These are phyloP conservation scores for Mortierella sp. DNA, from an alignment of 371 early-diverging fungal species.

Conservation along the genomic window DNA sequence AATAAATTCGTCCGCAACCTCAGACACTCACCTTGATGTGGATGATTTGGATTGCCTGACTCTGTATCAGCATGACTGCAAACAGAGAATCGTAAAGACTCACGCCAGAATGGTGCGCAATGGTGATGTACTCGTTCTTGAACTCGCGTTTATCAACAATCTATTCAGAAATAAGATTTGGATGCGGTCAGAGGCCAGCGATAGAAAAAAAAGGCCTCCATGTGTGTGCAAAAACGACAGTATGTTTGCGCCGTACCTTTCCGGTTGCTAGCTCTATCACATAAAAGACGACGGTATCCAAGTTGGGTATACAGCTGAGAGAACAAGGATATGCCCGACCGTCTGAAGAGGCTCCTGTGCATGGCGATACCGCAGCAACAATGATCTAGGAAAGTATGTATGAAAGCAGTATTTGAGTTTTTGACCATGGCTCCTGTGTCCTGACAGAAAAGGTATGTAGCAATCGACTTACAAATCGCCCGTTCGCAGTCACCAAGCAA, in stretches of 20 bases:
- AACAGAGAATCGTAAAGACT: conserved; percentile 63
- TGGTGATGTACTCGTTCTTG: conserved; percentile 65
- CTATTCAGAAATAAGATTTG: conserved; percentile 31
- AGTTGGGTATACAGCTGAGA: conserved; percentile 52
- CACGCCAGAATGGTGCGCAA: conserved; percentile 71
- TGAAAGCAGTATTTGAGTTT: too few species aligned
- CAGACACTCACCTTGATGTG: conserved; percentile 67
- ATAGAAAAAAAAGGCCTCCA: conserved; percentile 3
- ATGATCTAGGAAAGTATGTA: conserved; percentile 24
- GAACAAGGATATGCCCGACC: conserved; percentile 59
- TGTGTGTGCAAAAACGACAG: too few species aligned
- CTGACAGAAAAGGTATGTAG: background rate
- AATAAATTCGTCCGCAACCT: too few species aligned
- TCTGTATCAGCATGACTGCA: conserved; percentile 69
- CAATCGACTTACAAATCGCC: conserved; percentile 55
- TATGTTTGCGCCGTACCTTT: too few species aligned
- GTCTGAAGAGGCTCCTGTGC: conserved; percentile 42
- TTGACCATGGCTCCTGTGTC: too few species aligned
- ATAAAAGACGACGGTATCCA: conserved; percentile 69
- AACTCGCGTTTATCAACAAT: conserved; percentile 61
- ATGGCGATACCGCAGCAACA: conserved; percentile 43
- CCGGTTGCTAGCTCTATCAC: conserved; percentile 65
- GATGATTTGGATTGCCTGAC: conserved; percentile 69
- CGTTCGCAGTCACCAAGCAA: conserved; percentile 63
- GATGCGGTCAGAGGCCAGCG: background rate